phyloP scores from a whole-genome alignment of 345 rosid genomes.

The Fremontodendron californicum region DNA sequence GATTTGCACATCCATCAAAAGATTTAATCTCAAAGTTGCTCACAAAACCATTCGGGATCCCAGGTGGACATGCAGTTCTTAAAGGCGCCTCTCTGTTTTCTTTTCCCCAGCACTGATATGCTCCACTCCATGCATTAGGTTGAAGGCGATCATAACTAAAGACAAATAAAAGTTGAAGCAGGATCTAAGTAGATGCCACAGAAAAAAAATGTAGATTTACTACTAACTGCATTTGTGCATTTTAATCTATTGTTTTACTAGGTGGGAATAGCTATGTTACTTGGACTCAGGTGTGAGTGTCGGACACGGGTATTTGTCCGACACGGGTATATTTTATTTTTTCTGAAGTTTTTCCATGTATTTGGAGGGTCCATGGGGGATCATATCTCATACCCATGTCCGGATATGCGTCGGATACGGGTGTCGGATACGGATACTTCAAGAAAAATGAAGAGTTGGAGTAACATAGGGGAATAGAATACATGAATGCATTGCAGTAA shows the following conservation, averaged over 20 bases:
- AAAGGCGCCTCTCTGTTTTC: conserved; percentile 89
- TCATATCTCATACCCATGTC: no score
- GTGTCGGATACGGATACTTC: no score
- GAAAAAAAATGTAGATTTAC: not conserved
- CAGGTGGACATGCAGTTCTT: conserved; percentile 93
- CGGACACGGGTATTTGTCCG: no score
- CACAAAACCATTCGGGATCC: conserved; percentile 55
- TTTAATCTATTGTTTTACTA: not conserved
- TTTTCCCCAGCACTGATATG: conserved; percentile 91
- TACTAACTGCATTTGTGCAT: not conserved
- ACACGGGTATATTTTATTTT: no score
- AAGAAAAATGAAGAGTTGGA: no score
- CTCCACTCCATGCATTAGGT: conserved; percentile 96
- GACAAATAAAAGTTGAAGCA: not conserved
- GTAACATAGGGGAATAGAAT: not conserved
- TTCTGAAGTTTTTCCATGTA: no score
- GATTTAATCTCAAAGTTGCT: conserved; percentile 94
- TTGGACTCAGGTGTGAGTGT: no score
- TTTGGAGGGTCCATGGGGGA: no score
- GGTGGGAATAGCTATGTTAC: not conserved
- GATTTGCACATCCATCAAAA: conserved; percentile 90
- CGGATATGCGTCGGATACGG: no score
- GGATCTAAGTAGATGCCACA: not conserved
- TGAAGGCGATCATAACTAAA: conserved; percentile 87
- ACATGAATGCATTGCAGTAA: not conserved